Conservation (phyloP, 73 alveolate species). For the Paramecium caudatum region DNA sequence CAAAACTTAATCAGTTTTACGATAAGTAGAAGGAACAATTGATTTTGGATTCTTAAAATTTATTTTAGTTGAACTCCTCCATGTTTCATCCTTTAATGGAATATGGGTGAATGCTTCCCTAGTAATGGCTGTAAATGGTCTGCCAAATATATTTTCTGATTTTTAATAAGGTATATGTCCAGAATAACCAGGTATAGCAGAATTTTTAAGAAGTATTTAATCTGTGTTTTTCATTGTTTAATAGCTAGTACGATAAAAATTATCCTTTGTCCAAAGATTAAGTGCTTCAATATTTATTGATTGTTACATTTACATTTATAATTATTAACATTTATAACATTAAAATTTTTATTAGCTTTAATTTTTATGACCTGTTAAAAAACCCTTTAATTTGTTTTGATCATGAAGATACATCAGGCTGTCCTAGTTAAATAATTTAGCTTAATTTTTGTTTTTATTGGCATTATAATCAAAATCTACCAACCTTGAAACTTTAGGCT, state of each 20-base stretch:
- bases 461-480: too few relatives aligned
- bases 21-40: background rate
- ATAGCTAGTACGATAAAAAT: background rate
- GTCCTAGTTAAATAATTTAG: too few relatives aligned
- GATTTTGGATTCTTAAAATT: background rate
- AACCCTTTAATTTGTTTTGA: too few relatives aligned
- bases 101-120: background rate
- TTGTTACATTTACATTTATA: too few relatives aligned
- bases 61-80: background rate
- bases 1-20: background rate
- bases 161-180: conserved; percentile 7
- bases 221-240: background rate
- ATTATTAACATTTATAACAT: too few relatives aligned
- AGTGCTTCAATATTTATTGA: conserved; percentile 2
- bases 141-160: background rate
- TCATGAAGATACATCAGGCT: too few relatives aligned
- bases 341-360: background rate
- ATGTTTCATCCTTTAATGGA: background rate
- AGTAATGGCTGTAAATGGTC: background rate
- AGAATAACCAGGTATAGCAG: background rate
- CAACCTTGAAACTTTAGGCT: too few relatives aligned
- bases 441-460: too few relatives aligned
- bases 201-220: background rate
- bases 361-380: too few relatives aligned
- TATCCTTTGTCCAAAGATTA: background rate